Evolutionary conservation across 352 stramenopile species (phyloP), one percentile per base, ranked within the genome.

Genomic region (Hyaloperonospora brassicae): DNA sequence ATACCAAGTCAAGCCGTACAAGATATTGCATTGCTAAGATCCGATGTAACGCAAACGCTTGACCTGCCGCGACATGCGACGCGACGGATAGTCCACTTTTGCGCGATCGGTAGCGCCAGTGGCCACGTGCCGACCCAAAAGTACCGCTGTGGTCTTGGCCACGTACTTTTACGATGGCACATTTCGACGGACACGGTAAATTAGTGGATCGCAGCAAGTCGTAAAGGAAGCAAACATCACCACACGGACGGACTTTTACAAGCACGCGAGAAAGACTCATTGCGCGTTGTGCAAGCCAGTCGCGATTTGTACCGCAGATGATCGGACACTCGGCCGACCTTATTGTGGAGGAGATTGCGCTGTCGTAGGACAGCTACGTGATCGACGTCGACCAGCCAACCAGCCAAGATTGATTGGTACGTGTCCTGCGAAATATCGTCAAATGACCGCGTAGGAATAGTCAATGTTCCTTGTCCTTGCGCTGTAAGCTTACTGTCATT

Each of bases 21-120:
- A 89, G 57, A 50, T 89, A 91, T 75, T 70, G 88, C 78, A 87
- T 87, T 7, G 81, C 78, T 71, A 89, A 78, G 10, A 72, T 86
- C 45, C 88, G 40, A 54, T 91, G 89, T 4, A 89, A 66, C 11
- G 65, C 76, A 0, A 89, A 62, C 89, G 73, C 64, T 80, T 71
- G 46, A 84, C 73, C 38, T 86, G 81, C 76, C 76, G 17, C 87
- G 62, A 22, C 89, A 66, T 13, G 53, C 52, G 7, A 89, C 70
- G 30, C 64, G 69, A 51, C 81, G 89, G 66, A 91, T 89, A 6
- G 81, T 91, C 81, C 80, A 91, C 1, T 78, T 78, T 50, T 91
- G 89, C 1, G 78, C 81, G 17, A 91, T 66, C 7, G 88, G 57
- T 78, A 88, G 87, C 5, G 76, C 78, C 13, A 91, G 52, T 52